phyloP scores from a whole-genome alignment of 306 rosid genomes.

The Cucumis hystrix region DNA sequence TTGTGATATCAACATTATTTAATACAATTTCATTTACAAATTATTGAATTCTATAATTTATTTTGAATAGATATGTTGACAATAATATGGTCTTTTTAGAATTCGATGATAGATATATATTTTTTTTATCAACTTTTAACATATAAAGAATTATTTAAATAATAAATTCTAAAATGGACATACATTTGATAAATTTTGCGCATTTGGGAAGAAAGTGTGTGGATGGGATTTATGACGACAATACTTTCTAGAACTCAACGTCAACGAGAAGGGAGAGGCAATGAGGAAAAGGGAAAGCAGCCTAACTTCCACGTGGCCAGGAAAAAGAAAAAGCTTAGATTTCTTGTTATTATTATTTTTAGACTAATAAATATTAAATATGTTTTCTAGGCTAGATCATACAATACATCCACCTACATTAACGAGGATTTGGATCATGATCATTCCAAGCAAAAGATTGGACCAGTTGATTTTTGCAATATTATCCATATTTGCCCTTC shows the following conservation, averaged over 20 bases:
- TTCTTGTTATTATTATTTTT: not conserved
- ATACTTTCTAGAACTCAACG: not conserved
- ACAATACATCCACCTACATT: not conserved
- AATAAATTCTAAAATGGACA: not conserved
- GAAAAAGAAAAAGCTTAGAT: not conserved
- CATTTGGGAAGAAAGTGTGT: not conserved
- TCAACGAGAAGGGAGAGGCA: not conserved
- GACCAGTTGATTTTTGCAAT: not conserved
- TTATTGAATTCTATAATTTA: not conserved
- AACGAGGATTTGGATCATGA: not conserved
- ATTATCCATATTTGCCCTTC: not conserved
- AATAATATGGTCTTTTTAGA: not conserved
- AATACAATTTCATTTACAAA: not conserved
- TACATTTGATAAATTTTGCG: not conserved
- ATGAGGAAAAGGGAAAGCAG: not conserved
- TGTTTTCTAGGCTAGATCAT: not conserved
- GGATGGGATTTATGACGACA: slow-evolving; percentile 1
- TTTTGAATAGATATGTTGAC: not conserved
- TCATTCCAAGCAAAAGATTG: not conserved
- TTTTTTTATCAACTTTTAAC: not conserved
- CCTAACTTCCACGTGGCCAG: not conserved
- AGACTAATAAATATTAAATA: not conserved
- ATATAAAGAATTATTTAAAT: not conserved
- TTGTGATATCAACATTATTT: not conserved
- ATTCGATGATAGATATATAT: not conserved